Percentiles rank a stretch among this genome's conserved stretches.
Conservation (phyloP, 2,329 filamentous ascomycete species). For the Cadophora sp. region DNA sequence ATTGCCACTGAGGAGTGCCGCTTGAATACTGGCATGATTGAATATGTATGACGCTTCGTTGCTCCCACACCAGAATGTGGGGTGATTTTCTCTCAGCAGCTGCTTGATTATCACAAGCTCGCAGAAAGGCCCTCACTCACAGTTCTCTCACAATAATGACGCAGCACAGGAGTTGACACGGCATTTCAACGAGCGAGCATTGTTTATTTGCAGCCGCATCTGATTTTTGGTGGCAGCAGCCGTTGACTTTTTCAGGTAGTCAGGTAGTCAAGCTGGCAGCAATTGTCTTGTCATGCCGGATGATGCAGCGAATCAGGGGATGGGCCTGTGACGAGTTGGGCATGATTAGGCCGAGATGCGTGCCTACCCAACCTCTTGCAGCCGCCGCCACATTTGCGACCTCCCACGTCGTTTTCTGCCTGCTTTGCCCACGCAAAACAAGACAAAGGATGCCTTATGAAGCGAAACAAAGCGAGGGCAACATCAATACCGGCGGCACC, state of each 20-base stretch:
- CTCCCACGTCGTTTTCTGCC: conserved; percentile 35
- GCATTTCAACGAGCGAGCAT: conserved; percentile 9
- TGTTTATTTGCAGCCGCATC: conserved; percentile 35
- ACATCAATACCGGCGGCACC: background rate
- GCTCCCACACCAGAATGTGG: background rate
- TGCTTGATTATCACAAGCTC: background rate
- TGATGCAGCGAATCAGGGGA: conserved; percentile 33
- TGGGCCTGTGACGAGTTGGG: conserved; percentile 28
- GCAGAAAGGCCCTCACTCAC: background rate
- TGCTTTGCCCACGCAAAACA: conserved; percentile 32
- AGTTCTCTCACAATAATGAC: conserved; percentile 20
- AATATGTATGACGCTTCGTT: background rate
- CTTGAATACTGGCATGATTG: background rate
- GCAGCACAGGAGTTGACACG: conserved; percentile 14
- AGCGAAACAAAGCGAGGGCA: background rate
- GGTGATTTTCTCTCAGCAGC: background rate
- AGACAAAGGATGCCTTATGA: background rate
- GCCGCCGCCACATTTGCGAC: conserved; percentile 34
- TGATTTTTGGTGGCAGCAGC: conserved; percentile 13
- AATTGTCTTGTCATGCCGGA: conserved; percentile 24
- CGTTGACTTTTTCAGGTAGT: background rate
- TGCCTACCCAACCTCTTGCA: conserved; percentile 52
- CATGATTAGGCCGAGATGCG: conserved; percentile 50
- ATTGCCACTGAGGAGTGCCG: conserved; percentile 12
- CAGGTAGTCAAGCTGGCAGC: conserved; percentile 4